phyloP scores from a whole-genome alignment of 768 basidiomycete genomes.

The Lentinula aciculospora region DNA sequence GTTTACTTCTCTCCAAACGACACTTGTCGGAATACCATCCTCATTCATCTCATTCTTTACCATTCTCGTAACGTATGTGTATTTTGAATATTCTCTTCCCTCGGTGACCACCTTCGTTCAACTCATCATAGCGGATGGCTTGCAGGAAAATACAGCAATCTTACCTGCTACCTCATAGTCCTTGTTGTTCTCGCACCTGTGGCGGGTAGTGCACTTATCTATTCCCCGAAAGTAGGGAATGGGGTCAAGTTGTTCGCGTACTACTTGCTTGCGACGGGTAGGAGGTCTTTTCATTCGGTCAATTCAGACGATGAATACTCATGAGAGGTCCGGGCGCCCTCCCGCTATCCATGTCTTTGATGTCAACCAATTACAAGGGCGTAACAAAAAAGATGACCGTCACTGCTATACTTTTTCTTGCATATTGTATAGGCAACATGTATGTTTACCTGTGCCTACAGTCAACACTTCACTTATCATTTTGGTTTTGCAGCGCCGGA shows the following conservation, averaged over 20 bases:
- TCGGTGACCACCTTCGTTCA: background rate
- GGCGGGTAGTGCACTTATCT: background rate
- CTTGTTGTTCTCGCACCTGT: background rate
- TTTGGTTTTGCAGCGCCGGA: background rate
- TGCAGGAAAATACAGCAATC: background rate
- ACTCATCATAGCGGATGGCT: background rate
- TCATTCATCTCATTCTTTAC: background rate
- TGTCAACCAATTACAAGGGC: background rate
- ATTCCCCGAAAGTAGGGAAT: background rate
- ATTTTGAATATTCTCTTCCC: background rate
- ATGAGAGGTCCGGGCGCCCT: background rate
- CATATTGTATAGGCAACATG: constrained; percentile 1
- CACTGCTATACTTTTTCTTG: background rate
- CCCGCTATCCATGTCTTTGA: background rate
- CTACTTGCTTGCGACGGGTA: background rate
- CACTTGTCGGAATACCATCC: background rate
- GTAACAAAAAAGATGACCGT: constrained; percentile 1
- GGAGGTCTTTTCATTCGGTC: background rate
- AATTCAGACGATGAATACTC: background rate
- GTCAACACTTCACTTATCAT: background rate
- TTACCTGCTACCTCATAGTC: constrained; percentile 1
- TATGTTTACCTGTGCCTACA: background rate
- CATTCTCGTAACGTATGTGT: background rate
- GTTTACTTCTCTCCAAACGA: background rate
- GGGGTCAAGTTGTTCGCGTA: background rate